A percentile compares a stretch with the other conserved stretches of the same genome.
These are phyloP conservation scores for Colletotrichum gloeosporioides DNA, from an alignment of 2,329 filamentous ascomycete species.

Conservation along the genomic window DNA sequence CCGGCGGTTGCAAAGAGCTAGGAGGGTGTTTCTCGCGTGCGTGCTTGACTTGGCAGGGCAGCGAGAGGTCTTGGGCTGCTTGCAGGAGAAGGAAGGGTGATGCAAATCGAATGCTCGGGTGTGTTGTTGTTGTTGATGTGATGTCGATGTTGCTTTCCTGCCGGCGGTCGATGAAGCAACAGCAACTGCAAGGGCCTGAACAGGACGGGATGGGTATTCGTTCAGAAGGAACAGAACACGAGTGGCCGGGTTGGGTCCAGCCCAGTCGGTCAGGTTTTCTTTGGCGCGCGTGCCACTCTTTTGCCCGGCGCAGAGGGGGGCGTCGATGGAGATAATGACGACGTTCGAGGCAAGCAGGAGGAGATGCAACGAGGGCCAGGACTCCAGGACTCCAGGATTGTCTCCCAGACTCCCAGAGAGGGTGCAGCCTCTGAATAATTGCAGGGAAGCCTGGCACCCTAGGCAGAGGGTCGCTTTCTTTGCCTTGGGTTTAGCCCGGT, in stretches of 20 bases:
- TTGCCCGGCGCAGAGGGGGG: background rate
- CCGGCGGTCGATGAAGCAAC: background rate
- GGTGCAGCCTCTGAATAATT: background rate
- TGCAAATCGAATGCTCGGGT: background rate
- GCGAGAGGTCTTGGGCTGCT: background rate
- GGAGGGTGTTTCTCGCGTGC: background rate
- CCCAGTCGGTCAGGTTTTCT: slow-evolving; percentile 15
- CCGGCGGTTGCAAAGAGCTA: background rate
- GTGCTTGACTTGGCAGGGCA: background rate
- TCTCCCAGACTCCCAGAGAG: background rate
- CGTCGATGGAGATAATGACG: slow-evolving; percentile 9
- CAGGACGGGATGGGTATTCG: background rate
- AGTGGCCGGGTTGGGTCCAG: slow-evolving; percentile 9
- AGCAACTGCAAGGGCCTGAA: background rate
- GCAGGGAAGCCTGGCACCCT: background rate
- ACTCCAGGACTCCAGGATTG: background rate
- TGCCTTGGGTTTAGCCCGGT: background rate
- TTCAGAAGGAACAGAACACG: background rate
- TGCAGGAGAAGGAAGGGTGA: background rate
- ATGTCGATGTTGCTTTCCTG: background rate
- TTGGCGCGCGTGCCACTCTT: slow-evolving; percentile 8
- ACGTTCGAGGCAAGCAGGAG: slow-evolving; percentile 5
- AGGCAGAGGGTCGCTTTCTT: background rate
- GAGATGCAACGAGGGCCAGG: background rate
- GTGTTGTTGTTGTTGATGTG: background rate